Percentiles rank a stretch among this genome's conserved stretches.
These are phyloP conservation scores for Rhizopogon vinicolor DNA, from an alignment of 768 basidiomycete genomes.

Conservation along the genomic window DNA sequence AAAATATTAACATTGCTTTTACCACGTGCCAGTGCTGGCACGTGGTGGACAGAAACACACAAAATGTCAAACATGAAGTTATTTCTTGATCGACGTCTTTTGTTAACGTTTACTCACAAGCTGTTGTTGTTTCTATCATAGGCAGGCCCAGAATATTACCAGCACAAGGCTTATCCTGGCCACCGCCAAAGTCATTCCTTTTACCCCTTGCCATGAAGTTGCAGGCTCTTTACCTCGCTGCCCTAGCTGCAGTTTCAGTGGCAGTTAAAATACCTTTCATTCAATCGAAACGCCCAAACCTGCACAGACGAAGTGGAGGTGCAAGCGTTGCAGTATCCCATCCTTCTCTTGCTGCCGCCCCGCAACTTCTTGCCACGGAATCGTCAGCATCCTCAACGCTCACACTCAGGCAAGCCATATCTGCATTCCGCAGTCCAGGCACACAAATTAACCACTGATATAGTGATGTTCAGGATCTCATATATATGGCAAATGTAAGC, in stretches of 20 bases:
- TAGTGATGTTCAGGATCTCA: slow-evolving; percentile 71
- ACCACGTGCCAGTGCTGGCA: neutral
- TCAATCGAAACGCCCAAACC: slow-evolving; percentile 32
- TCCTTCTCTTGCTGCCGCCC: slow-evolving; percentile 6
- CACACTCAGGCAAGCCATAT: slow-evolving; percentile 18
- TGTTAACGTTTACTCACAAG: neutral
- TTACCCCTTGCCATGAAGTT: slow-evolving; percentile 34
- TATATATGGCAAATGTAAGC: slow-evolving; percentile 76
- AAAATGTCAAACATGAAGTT: neutral
- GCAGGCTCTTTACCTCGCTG: slow-evolving; percentile 30
- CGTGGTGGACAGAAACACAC: too few relatives aligned
- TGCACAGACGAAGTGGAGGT: slow-evolving; percentile 35
- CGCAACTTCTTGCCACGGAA: slow-evolving; percentile 18
- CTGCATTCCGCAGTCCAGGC: too few relatives aligned
- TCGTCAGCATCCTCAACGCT: slow-evolving; percentile 8
- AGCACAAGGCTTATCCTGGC: neutral
- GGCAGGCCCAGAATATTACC: neutral
- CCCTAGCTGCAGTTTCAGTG: slow-evolving; percentile 34
- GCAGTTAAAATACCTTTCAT: slow-evolving; percentile 46
- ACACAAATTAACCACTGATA: slow-evolving; percentile 12
- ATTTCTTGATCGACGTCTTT: neutral
- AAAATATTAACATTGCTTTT: neutral
- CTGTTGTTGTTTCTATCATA: slow-evolving; percentile 1
- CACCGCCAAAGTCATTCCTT: neutral
- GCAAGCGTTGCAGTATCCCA: slow-evolving; percentile 10